Base-by-base conservation (phyloP, 768 basidiomycete species). In the Strobilomyces confusus region DNA sequence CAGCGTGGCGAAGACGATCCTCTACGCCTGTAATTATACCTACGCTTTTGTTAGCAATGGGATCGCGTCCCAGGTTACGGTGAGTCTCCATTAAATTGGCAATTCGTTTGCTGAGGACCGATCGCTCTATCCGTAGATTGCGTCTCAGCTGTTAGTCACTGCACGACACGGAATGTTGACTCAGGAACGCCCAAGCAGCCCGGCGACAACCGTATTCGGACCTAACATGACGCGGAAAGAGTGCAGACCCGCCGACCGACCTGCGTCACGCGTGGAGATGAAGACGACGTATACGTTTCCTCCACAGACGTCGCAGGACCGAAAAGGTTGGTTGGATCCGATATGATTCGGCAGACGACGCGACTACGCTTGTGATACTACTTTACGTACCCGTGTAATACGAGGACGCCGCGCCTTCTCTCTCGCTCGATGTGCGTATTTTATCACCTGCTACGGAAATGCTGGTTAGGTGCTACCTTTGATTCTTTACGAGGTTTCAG, bases 61-160 rank as follows among this genome's bases (percentile, higher is more conserved):
- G n/a, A 15, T 44, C 4, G 55, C 55, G 17, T 58, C 60, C 15
- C 44, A 65, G 32, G 14, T 62, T 25, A 44, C 49, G 30, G 64
- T 65, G 22, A 15, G 63, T 59, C n/a, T 38, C 11, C 6, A 26
- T 26, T 11, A 9, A 12, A 7, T 33, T 13, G 19, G 1, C 6
- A 11, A 29, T 5, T n/a, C 4, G 8, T 20, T 6, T 43, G 25
- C 13, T 15, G 12, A 6, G 40, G 22, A 26, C 29, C 47, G 19
- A 60, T 32, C 15, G 2, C 22, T 14, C 29, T 29, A 7, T 25
- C 11, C 32, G 3, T 17, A 48, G 60, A 7, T 58, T 8, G 20
- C 32, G 20, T 61, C 60, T n/a, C 60, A 58, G 26, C 26, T 62
- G 5, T 56, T 61, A 40, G 32, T 62, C 20, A 61, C 50, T 5